Conservation (phyloP, 495 filamentous ascomycete genomes). For the Xylona heveae region DNA sequence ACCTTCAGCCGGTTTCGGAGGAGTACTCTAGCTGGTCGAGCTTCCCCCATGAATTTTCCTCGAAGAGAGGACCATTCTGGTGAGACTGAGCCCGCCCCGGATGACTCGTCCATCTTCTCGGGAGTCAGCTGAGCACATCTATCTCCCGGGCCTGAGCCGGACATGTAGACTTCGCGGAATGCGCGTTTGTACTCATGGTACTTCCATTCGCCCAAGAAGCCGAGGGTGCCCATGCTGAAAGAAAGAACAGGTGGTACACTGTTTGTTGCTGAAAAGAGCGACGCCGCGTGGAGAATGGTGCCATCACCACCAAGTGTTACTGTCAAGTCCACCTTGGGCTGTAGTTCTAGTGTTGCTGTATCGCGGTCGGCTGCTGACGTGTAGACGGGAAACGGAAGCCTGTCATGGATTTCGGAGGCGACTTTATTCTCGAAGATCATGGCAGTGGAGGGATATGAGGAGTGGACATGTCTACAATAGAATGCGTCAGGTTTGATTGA, state of each 20-base stretch:
- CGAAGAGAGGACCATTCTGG: slow-evolving; percentile 48
- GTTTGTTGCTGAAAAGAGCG: slow-evolving; percentile 63
- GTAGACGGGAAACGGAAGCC: slow-evolving; percentile 61
- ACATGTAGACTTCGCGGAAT: slow-evolving; percentile 86
- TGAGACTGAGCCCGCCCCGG: slow-evolving; percentile 10
- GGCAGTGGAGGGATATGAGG: slow-evolving; percentile 58
- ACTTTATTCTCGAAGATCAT: slow-evolving; percentile 66
- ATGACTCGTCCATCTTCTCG: background rate
- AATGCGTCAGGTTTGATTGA: slow-evolving; percentile 1
- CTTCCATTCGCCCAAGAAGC: slow-evolving; percentile 92
- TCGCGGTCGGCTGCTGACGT: slow-evolving; percentile 12
- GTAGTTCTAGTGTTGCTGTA: slow-evolving; percentile 10
- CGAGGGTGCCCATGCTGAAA: slow-evolving; percentile 91
- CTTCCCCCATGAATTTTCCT: slow-evolving; percentile 63
- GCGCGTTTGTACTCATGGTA: slow-evolving; percentile 78
- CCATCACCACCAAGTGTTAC: slow-evolving; percentile 88
- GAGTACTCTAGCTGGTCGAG: slow-evolving; percentile 53
- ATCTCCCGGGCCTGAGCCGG: slow-evolving; percentile 41
- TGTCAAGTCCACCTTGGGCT: slow-evolving; percentile 65
- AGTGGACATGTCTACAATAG: slow-evolving; percentile 40
- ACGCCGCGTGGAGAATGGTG: slow-evolving; percentile 80
- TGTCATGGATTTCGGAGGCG: slow-evolving; percentile 50
- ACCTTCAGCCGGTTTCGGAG: slow-evolving; percentile 73
- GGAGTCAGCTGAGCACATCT: slow-evolving; percentile 13
- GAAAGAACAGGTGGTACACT: slow-evolving; percentile 80